phyloP scores from a whole-genome alignment of 192 early-diverging fungal species.

The Podila minutissima region DNA sequence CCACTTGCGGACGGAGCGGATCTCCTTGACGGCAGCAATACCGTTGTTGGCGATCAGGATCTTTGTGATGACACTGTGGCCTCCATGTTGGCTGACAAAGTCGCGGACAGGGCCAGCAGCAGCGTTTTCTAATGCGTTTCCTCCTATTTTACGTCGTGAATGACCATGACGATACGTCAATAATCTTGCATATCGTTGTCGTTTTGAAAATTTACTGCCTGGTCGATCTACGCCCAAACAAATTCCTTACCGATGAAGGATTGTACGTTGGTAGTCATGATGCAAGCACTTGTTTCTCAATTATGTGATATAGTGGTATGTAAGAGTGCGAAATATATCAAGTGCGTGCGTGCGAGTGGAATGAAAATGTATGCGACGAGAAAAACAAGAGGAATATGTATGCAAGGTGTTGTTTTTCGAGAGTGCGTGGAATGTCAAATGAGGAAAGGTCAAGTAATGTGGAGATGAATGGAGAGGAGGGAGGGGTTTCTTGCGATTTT shows the following conservation, averaged over 20 bases:
- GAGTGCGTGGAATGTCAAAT: conserved; percentile 1
- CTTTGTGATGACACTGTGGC: conserved; percentile 91
- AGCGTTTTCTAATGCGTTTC: conserved; percentile 73
- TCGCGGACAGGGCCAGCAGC: conserved; percentile 74
- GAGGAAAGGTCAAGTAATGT: neutral
- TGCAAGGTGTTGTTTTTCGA: neutral
- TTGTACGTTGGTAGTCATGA: conserved; percentile 39
- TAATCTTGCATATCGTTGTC: neutral
- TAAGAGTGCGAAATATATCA: neutral
- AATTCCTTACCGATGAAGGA: conserved; percentile 38
- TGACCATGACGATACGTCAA: neutral
- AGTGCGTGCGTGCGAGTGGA: neutral
- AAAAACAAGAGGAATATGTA: neutral
- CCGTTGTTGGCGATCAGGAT: conserved; percentile 99
- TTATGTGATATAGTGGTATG: conserved; percentile 5
- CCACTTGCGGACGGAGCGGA: conserved; percentile 98
- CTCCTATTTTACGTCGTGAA: conserved; percentile 58
- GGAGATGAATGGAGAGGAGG: neutral
- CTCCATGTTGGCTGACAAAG: conserved; percentile 79
- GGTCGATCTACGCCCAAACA: neutral
- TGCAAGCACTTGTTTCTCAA: neutral
- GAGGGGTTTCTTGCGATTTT: neutral
- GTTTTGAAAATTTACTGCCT: too few relatives aligned
- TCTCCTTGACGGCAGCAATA: conserved; percentile 99
- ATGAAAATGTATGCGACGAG: neutral